Base-by-base conservation (phyloP, 495 filamentous ascomycete genomes). In the Lophiostoma macrostomum region DNA sequence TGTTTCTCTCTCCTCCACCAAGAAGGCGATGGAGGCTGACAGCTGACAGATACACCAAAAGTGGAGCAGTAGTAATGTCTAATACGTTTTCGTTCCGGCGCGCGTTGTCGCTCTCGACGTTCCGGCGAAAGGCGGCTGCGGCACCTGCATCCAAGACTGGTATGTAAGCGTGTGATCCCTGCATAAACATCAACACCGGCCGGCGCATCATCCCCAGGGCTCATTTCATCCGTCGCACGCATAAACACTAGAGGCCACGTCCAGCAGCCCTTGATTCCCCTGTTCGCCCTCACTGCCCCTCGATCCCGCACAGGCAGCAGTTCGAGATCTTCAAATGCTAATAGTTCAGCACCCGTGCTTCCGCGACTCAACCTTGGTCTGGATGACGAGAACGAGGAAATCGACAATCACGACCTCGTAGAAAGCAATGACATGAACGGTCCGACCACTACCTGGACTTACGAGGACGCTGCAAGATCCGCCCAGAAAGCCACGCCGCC, bases 341-440 rank as follows among this genome's bases (percentile, higher is more conserved):
- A 43, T 43, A 25, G 7, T 27, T 5, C 30, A 48, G 44, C 44
- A n/a, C 30, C 44, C 18, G 18, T 16, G n/a, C 32, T 50, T 2
- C 47, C 35, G n/a, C 29, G 22, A 2, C 22, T 50, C 35, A 8
- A 39, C n/a, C 11, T 50, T 24, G 14, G 35, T 29, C 22, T 14
- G 19, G 34, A 39, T 14, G 49, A 30, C 25, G 25, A 31, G 18
- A 12, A 13, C 24, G 27, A n/a, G 8, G 22, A 13, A 23, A 46
- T 11, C 7, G 7, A 7, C 7, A 12, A 8, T 16, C 10, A 12
- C 8, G 36, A 12, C 36, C 8, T 22, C 40, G 10, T 22, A 18
- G 5, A 5, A 16, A 29, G 25, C 10, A 34, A 50, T 57, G 53
- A 50, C 45, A 57, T 57, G 53, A 57, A 32, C 53, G 35, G 16